phyloP scores from a whole-genome alignment of 1,284 basidiomycete genomes.

The Ustilago bromivora region DNA sequence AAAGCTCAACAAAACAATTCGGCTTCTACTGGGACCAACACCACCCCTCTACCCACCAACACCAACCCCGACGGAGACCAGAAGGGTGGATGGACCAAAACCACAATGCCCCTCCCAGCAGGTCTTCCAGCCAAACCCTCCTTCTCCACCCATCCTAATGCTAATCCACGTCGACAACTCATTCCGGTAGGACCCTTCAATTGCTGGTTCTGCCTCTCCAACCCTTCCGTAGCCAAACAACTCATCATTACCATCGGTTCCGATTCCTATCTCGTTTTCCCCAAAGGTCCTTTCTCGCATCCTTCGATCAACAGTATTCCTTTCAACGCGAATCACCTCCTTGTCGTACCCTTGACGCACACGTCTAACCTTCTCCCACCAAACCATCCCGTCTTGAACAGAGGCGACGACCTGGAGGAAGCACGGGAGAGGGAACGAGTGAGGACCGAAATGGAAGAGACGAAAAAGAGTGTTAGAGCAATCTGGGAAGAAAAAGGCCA shows the following conservation, averaged over 20 bases:
- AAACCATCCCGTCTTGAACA: constrained; percentile 9
- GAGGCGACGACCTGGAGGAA: not conserved
- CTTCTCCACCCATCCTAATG: constrained; percentile 4
- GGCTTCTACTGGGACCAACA: not conserved
- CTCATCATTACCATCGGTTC: constrained; percentile 59
- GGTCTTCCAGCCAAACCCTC: constrained; percentile 36
- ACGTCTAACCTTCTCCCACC: constrained; percentile 25
- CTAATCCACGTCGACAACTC: constrained; percentile 7
- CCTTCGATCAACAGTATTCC: constrained; percentile 39
- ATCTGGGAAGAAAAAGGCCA: constrained; percentile 39
- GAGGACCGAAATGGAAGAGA: constrained; percentile 40
- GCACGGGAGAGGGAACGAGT: constrained; percentile 13
- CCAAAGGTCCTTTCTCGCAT: constrained; percentile 61
- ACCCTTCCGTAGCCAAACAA: constrained; percentile 60
- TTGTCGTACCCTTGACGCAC: constrained; percentile 63
- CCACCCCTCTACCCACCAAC: not conserved
- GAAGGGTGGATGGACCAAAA: not conserved
- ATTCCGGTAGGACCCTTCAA: constrained; percentile 62
- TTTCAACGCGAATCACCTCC: constrained; percentile 57
- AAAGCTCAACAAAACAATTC: constrained; percentile 7
- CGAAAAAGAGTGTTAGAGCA: constrained; percentile 19
- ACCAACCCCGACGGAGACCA: not conserved
- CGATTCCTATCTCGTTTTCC: constrained; percentile 62
- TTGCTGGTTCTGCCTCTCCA: constrained; percentile 69
- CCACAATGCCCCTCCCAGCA: constrained; percentile 28